Evolutionary conservation across 169 alveolate genomes (phyloP), one percentile per base, ranked within the genome.

Genomic region (Cryptosporidium parvum): DNA sequence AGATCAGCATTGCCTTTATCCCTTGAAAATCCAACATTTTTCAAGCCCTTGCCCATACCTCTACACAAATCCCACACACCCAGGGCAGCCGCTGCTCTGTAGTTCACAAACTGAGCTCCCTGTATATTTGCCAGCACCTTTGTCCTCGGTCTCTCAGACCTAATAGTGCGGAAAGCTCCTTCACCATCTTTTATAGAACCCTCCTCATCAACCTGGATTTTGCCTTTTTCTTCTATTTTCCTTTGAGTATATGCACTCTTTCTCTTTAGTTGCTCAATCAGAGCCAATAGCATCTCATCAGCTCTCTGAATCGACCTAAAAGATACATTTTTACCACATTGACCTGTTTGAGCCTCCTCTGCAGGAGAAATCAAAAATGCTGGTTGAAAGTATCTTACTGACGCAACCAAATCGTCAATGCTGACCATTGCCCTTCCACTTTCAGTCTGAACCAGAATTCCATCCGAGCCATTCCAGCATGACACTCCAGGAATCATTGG

Each of bases 61-160:
- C 44, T 58, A 23, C 89, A 80, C 51, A 80, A 39, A 45, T 80
- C 89, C 89, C 75, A 80, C n/a, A 80, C 53, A 12, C 80, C 75
- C 33, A 80, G 75, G 8, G 89, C 52, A 0, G 89, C 73, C 5
- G 89, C 89, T 26, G 39, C 53, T 65, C 89, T 80, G 29, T 80
- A 80, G 35, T 80, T 29, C 75, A 45, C 33, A 65, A 62, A 80
- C 9, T 80, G 89, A n/a, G 89, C 89, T 62, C 89, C 89, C 65
- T 80, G 89, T 26, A 80, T 80, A 42, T 80, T 80, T 12, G 65
- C 89, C 2, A 80, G 39, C 33, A 80, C 18, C 18, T 48, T 80
- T 4, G 75, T 35, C 26, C 69, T 59, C 10, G 67, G 37, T n/a
- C 12, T 31, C 3, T 42, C 14, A 10, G 33, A 12, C 6, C 45